Conservation (phyloP, 139 green algal genomes). For the Volvox reticuliferus region DNA sequence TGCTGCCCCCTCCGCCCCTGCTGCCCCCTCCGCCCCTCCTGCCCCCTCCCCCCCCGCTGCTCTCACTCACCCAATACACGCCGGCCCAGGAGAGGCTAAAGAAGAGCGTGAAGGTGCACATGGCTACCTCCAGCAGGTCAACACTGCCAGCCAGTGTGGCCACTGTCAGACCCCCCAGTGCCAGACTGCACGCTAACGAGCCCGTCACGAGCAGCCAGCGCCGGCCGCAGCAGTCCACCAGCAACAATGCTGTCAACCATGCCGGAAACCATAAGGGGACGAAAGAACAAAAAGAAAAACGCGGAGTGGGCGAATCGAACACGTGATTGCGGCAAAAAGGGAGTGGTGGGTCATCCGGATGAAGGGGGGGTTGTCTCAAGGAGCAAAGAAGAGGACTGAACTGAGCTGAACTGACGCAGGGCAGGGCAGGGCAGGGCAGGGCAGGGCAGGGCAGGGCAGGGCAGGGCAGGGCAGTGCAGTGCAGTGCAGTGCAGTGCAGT, state of each 20-base stretch:
- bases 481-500: no score
- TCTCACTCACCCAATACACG: slow-evolving; percentile 80
- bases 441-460: neutral
- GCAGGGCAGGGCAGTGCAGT: no score
- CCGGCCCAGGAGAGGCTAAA: slow-evolving; percentile 80
- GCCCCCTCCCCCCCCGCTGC: slow-evolving; percentile 49
- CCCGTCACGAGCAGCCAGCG: slow-evolving; percentile 83
- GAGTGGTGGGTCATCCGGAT: neutral
- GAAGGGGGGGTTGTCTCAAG: neutral
- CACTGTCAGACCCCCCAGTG: slow-evolving; percentile 38
- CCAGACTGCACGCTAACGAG: slow-evolving; percentile 50
- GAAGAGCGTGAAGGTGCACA: slow-evolving; percentile 86
- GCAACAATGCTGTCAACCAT: slow-evolving; percentile 58
- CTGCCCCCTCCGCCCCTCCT: neutral
- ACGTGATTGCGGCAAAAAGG: neutral
- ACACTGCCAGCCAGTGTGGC: slow-evolving; percentile 40
- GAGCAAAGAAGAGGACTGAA: neutral
- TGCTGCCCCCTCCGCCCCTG: no score
- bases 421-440: neutral
- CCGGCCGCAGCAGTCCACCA: slow-evolving; percentile 80
- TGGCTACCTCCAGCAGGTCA: slow-evolving; percentile 50
- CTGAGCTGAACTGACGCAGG: neutral
- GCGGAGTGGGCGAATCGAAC: neutral
- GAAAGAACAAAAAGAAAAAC: neutral
- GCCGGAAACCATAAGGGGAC: neutral